Percentiles rank a stretch among this genome's conserved stretches.
These are phyloP conservation scores for Atkinsonella hypoxylon DNA, from an alignment of 2,329 filamentous ascomycete species.

Conservation along the genomic window DNA sequence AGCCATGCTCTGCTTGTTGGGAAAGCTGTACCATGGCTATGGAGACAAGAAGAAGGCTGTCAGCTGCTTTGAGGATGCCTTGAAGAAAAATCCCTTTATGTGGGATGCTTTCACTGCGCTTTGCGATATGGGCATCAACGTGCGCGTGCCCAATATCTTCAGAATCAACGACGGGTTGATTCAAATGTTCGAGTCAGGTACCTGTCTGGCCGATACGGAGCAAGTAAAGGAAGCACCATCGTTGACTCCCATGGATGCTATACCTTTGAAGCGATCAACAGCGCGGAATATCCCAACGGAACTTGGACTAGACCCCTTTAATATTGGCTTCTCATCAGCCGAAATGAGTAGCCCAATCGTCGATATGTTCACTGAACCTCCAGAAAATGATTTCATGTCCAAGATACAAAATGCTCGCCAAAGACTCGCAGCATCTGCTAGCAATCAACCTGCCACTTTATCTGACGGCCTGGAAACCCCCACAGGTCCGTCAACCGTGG, in stretches of 20 bases:
- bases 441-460: slow-evolving; percentile 20
- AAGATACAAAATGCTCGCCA: slow-evolving; percentile 41
- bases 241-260: slow-evolving; percentile 24
- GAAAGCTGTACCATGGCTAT: slow-evolving; percentile 75
- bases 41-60: slow-evolving; percentile 76
- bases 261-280: slow-evolving; percentile 28
- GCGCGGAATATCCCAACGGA: slow-evolving; percentile 25
- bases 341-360: slow-evolving; percentile 31
- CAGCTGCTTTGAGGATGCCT: slow-evolving; percentile 73
- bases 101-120: slow-evolving; percentile 92
- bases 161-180: slow-evolving; percentile 49
- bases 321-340: slow-evolving; percentile 27
- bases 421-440: slow-evolving; percentile 28
- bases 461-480: slow-evolving; percentile 54
- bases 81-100: slow-evolving; percentile 90
- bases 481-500: slow-evolving; percentile 13
- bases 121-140: slow-evolving; percentile 73
- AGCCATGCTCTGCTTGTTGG: slow-evolving; percentile 70
- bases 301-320: slow-evolving; percentile 38
- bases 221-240: slow-evolving; percentile 21
- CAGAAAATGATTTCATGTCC: slow-evolving; percentile 43
- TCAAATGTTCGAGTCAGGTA: slow-evolving; percentile 32
- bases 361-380: slow-evolving; percentile 27
- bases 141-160: slow-evolving; percentile 80
- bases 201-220: slow-evolving; percentile 15